Evolutionary conservation across 176 grass and related monocot genomes (phyloP).

Genomic region (Carex scoparia): DNA sequence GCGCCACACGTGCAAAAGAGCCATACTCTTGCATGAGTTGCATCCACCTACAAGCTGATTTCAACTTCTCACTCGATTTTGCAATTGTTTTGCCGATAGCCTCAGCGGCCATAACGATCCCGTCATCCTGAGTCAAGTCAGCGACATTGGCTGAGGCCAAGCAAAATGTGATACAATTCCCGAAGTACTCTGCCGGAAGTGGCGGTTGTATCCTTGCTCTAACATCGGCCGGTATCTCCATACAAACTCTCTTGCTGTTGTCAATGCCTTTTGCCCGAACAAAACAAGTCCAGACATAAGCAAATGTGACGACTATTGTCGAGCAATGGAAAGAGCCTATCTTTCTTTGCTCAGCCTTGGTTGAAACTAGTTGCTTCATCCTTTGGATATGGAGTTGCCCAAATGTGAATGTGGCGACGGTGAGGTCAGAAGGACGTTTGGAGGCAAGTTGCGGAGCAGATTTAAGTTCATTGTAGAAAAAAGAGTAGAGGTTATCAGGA

Average conservation of each 20-base stretch:
- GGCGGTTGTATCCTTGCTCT: conserved; percentile 31
- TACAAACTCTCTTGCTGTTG: background rate
- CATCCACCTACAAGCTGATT: background rate
- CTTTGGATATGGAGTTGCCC: conserved; percentile 1
- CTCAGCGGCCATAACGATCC: background rate
- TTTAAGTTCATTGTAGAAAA: conserved; percentile 13
- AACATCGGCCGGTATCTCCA: conserved; percentile 33
- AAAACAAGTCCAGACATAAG: conserved; percentile 32
- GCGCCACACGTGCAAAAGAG: background rate
- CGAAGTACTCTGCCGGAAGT: conserved; percentile 28
- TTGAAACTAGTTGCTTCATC: conserved; percentile 18
- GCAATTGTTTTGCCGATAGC: conserved; percentile 1
- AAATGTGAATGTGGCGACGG: conserved; percentile 31
- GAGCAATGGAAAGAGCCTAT: background rate
- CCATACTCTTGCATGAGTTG: no score
- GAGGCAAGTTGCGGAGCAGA: background rate
- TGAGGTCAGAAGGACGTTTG: background rate
- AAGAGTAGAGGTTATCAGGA: conserved; percentile 24
- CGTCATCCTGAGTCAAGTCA: conserved; percentile 4
- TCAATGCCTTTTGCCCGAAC: background rate
- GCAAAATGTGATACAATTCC: conserved; percentile 26
- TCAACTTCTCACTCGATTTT: background rate
- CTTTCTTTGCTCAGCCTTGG: background rate
- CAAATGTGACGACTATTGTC: conserved; percentile 22
- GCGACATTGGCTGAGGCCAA: background rate